These are phyloP conservation scores for Cephalotrichum gorgonifer DNA, from an alignment of 2,329 filamentous ascomycete genomes.

Conservation along the genomic window DNA sequence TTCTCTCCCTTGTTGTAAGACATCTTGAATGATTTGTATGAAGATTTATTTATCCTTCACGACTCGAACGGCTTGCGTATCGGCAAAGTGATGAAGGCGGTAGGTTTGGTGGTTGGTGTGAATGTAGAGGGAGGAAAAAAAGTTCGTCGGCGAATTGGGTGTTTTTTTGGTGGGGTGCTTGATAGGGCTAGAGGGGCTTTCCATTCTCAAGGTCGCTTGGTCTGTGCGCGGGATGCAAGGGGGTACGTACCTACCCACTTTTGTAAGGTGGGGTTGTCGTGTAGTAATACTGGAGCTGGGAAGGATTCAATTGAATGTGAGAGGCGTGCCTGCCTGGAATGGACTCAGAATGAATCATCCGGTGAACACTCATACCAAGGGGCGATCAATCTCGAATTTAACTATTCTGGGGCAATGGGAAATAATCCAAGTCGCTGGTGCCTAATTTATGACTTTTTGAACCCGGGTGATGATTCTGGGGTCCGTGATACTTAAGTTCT, in stretches of 20 bases:
- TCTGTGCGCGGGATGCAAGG: not conserved
- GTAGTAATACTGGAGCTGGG: not conserved
- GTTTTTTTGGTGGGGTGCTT: slow-evolving; percentile 1
- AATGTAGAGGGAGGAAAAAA: not conserved
- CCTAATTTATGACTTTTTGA: not conserved
- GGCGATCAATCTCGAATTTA: not conserved
- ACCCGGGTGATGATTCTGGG: not conserved
- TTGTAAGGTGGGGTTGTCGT: no score
- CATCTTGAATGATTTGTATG: slow-evolving; percentile 48
- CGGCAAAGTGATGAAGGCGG: slow-evolving; percentile 72
- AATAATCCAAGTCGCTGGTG: not conserved
- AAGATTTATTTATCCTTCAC: slow-evolving; percentile 45
- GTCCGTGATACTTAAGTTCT: not conserved
- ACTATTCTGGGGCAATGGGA: slow-evolving; percentile 4
- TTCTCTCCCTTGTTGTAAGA: slow-evolving; percentile 95
- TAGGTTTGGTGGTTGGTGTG: not conserved
- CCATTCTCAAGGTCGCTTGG: no score
- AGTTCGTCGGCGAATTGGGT: not conserved
- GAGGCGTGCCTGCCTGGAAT: not conserved
- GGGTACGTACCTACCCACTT: slow-evolving; percentile 2
- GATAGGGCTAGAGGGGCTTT: slow-evolving; percentile 3
- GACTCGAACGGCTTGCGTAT: slow-evolving; percentile 65
- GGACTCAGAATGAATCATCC: slow-evolving; percentile 26
- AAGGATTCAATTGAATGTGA: not conserved
- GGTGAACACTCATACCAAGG: slow-evolving; percentile 21